Conservation (phyloP, 2,329 filamentous ascomycete species). For the Lasiodiplodia theobromae region DNA sequence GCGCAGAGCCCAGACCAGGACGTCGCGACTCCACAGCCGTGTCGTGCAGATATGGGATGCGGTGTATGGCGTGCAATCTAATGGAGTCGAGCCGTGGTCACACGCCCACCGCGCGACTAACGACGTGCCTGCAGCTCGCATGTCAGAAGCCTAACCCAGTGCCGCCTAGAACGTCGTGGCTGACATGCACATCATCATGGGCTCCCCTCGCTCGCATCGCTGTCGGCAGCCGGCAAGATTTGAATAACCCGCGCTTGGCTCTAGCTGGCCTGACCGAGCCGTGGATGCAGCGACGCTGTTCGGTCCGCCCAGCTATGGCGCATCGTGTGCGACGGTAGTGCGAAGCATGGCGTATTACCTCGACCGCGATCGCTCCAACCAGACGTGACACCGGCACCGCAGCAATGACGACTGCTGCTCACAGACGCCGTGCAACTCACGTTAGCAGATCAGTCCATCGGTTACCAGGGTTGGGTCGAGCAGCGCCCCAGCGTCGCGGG, state of each 20-base stretch:
- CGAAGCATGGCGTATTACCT: background rate
- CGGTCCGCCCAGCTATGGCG: slow-evolving; percentile 10
- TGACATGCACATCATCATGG: slow-evolving; percentile 25
- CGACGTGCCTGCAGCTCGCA: slow-evolving; percentile 21
- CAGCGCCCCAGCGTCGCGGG: slow-evolving; percentile 22
- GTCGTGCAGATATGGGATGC: slow-evolving; percentile 16
- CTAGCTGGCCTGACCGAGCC: background rate
- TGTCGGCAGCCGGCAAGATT: slow-evolving; percentile 9
- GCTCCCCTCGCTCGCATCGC: slow-evolving; percentile 5
- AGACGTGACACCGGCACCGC: slow-evolving; percentile 22
- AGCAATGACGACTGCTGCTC: background rate
- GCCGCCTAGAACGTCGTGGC: slow-evolving; percentile 15
- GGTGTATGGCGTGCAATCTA: slow-evolving; percentile 24
- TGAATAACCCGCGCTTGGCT: background rate
- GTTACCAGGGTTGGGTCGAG: slow-evolving; percentile 15
- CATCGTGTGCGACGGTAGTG: slow-evolving; percentile 20
- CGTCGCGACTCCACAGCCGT: slow-evolving; percentile 16
- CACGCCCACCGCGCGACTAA: slow-evolving; percentile 19
- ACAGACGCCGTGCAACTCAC: slow-evolving; percentile 18
- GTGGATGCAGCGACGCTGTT: background rate
- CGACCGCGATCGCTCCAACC: slow-evolving; percentile 20
- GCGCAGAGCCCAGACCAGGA: slow-evolving; percentile 6
- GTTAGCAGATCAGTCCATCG: slow-evolving; percentile 25
- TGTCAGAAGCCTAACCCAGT: slow-evolving; percentile 3
- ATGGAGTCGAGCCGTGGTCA: slow-evolving; percentile 6